Conservation (phyloP, 108 stramenopile genomes). For the Nitzschia putrida region DNA sequence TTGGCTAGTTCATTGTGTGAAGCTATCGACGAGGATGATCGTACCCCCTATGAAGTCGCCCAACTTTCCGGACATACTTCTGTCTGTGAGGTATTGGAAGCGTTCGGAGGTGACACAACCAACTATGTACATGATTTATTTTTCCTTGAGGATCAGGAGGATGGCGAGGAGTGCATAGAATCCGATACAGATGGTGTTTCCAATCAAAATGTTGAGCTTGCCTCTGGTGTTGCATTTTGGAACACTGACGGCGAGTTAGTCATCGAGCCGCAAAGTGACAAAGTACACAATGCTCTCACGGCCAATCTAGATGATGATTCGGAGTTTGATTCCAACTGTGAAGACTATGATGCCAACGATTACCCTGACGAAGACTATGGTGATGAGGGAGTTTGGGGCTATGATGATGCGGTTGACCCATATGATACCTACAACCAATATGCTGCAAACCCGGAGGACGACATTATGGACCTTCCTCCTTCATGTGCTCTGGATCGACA, state of each 20-base stretch:
- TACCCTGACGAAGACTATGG: constrained; percentile 54
- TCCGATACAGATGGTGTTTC: constrained; percentile 6
- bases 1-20: constrained; percentile 19
- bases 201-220: constrained; percentile 45
- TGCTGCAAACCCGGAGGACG: no score
- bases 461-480: no score
- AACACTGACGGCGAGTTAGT: constrained; percentile 73
- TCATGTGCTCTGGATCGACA: no score
- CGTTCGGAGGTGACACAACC: constrained; percentile 43
- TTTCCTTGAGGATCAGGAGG: constrained; percentile 30
- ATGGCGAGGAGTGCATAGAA: neutral
- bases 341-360: constrained; percentile 49
- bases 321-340: constrained; percentile 50
- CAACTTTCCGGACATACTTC: constrained; percentile 43
- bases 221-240: constrained; percentile 75
- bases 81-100: constrained; percentile 43
- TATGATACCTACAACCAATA: neutral
- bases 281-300: neutral
- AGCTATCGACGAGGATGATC: constrained; percentile 41
- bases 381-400: constrained; percentile 3
- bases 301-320: constrained; percentile 41
- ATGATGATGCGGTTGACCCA: constrained; percentile 2
- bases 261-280: constrained; percentile 40
- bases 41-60: constrained; percentile 50
- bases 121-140: constrained; percentile 53